Base-by-base conservation (phyloP, 2,329 filamentous ascomycete species). In the Fusarium chuoi region DNA sequence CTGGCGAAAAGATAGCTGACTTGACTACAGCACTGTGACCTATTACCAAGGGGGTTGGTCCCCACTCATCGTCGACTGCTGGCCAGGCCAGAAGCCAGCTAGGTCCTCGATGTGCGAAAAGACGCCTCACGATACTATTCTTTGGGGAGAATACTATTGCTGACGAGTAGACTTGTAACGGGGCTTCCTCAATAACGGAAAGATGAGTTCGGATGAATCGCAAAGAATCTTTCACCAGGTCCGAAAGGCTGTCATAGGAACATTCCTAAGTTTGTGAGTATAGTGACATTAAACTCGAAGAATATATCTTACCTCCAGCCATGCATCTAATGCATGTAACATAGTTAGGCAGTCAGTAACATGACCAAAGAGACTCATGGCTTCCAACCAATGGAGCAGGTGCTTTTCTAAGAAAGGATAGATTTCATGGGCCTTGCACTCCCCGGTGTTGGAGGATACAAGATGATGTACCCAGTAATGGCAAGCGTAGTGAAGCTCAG, bases 381-480 rank as follows among this genome's bases (percentile, higher is more conserved):
- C 22, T 35, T 58, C 55, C n/a, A 58, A 6, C 55, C 41, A 58
- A 22, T 46, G 41, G 5, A 58, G 55, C 0, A 58, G 7, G 1
- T 58, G 41, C 14, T 13, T n/a, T 30, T 36, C 22, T 3, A 58
- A 46, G 0, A 46, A n/a, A 0, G 3, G 0, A 30, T 35, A 35
- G 0, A 35, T 5, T 3, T 44, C 9, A 11, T 22, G 1, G 11
- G 3, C 0, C 3, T 26, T 3, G 6, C 6, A 7, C 4, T 15
- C 13, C 15, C 0, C 3, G 0, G 0, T 9, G 5, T 15, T 17
- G 1, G 28, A 24, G 5, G 10, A 46, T 1, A 35, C 0, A 1
- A 3, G 28, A 24, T 85, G 83, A 24, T 81, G 66, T 5, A 78
- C 73, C 83, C 82, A 86, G 2, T 63, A 44, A 5, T 46, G 28